Conservation (phyloP, 2,329 filamentous ascomycete species). For the Fusarium dimerum region DNA sequence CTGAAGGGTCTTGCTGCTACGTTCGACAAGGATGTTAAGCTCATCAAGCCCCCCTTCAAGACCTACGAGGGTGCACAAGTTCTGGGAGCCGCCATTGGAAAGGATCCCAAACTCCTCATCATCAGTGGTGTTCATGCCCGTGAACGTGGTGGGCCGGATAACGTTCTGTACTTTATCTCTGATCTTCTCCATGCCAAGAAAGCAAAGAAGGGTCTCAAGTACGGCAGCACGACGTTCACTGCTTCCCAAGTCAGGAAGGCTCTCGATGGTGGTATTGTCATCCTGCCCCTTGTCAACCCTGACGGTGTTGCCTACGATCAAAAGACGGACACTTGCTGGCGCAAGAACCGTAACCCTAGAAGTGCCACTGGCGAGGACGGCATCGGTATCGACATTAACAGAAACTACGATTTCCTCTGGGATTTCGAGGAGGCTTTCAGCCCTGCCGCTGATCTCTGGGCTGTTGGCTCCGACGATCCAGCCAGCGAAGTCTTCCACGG, state of each 20-base stretch:
- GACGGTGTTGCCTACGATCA: conserved; percentile 57
- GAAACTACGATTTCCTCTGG: conserved; percentile 61
- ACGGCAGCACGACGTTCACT: conserved; percentile 53
- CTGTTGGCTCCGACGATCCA: conserved; percentile 41
- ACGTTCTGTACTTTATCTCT: conserved; percentile 57
- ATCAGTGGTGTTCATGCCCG: conserved; percentile 57
- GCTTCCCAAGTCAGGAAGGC: conserved; percentile 52
- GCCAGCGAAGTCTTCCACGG: conserved; percentile 52
- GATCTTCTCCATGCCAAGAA: conserved; percentile 57
- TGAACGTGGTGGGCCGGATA: conserved; percentile 58
- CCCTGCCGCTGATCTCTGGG: conserved; percentile 35
- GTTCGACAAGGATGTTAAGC: conserved; percentile 38
- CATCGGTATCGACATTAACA: conserved; percentile 54
- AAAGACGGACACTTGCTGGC: conserved; percentile 51
- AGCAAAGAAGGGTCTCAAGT: conserved; percentile 49
- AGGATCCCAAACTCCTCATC: conserved; percentile 50
- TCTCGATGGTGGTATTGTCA: conserved; percentile 54
- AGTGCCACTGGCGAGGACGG: conserved; percentile 34
- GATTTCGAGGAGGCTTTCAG: conserved; percentile 49
- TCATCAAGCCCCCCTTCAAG: conserved; percentile 44
- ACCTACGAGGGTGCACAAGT: conserved; percentile 45
- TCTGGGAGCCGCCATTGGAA: conserved; percentile 46
- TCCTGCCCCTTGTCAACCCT: conserved; percentile 54
- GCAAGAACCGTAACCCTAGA: conserved; percentile 55
- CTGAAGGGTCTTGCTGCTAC: conserved; percentile 42